phyloP scores from a whole-genome alignment of 2,329 filamentous ascomycete genomes.

The Hypoxylon sp. region DNA sequence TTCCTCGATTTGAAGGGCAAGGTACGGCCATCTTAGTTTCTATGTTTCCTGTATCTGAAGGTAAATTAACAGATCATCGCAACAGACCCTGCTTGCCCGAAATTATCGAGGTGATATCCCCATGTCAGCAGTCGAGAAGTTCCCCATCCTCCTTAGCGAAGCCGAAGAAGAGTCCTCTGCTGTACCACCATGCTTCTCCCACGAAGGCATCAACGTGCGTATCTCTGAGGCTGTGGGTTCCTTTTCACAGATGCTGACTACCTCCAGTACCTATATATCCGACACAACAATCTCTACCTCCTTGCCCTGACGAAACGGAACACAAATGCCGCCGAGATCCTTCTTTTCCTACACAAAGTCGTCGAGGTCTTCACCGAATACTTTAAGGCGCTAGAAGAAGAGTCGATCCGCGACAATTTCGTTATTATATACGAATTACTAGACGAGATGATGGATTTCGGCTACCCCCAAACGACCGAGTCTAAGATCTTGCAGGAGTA shows the following conservation, averaged over 20 bases:
- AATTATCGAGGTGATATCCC: constrained; percentile 99
- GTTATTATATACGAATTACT: constrained; percentile 99
- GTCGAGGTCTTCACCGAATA: constrained; percentile 99
- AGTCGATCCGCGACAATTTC: constrained; percentile 99
- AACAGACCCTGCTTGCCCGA: constrained; percentile 93
- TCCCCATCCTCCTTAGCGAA: constrained; percentile 94
- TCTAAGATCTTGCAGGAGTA: constrained; percentile 99
- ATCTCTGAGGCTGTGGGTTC: constrained; percentile 1
- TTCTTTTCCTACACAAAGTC: constrained; percentile 97
- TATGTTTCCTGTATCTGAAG: not conserved
- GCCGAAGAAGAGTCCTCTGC: constrained; percentile 99
- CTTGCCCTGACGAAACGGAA: constrained; percentile 98
- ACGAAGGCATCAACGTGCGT: constrained; percentile 96
- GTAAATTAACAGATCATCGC: constrained; percentile 19
- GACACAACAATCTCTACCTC: constrained; percentile 98
- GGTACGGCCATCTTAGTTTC: constrained; percentile 65
- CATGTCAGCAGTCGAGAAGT: constrained; percentile 99
- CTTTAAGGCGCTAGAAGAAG: constrained; percentile 98
- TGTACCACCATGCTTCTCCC: constrained; percentile 96
- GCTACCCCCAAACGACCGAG: constrained; percentile 98
- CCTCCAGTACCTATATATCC: constrained; percentile 95
- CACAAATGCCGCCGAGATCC: constrained; percentile 97
- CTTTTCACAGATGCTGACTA: constrained; percentile 29
- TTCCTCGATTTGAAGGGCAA: constrained; percentile 99
- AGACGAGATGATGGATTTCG: constrained; percentile 99